phyloP scores from a whole-genome alignment of 2,329 filamentous ascomycete genomes.

The Epichloe glyceriae region DNA sequence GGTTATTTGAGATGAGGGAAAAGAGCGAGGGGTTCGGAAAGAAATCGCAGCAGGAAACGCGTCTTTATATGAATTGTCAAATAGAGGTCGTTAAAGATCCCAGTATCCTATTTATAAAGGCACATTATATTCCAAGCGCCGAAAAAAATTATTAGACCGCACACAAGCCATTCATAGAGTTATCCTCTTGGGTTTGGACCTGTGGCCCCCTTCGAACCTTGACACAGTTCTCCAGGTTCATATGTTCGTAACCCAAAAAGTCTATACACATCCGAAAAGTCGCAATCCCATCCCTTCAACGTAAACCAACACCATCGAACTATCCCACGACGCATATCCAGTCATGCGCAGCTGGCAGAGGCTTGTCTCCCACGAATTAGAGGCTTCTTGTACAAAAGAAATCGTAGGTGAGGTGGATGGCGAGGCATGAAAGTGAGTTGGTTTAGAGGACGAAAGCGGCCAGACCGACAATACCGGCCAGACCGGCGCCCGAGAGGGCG shows the following conservation, averaged over 20 bases:
- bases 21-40: too few relatives aligned
- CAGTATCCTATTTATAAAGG: slow-evolving; percentile 15
- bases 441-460: slow-evolving; percentile 48
- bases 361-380: slow-evolving; percentile 22
- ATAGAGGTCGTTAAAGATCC: slow-evolving; percentile 13
- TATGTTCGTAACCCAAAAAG: slow-evolving; percentile 23
- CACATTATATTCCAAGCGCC: slow-evolving; percentile 19
- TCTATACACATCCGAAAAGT: slow-evolving; percentile 23
- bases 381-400: slow-evolving; percentile 25
- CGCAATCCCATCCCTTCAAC: slow-evolving; percentile 11
- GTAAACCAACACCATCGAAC: slow-evolving; percentile 16
- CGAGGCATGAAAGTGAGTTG: slow-evolving; percentile 21
- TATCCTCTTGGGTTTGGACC: slow-evolving; percentile 1
- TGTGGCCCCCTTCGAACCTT: background rate
- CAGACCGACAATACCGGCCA: slow-evolving; percentile 47
- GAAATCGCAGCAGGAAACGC: slow-evolving; percentile 8
- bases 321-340: slow-evolving; percentile 20
- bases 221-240: slow-evolving; percentile 8
- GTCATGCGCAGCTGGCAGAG: slow-evolving; percentile 25
- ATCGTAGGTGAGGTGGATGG: slow-evolving; percentile 26
- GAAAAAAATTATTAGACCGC: slow-evolving; percentile 4
- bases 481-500: slow-evolving; percentile 43
- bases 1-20: background rate
- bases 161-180: slow-evolving; percentile 4
- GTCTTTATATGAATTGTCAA: slow-evolving; percentile 10